Conservation (phyloP, 495 filamentous ascomycete species). For the Penicillium steckii region DNA sequence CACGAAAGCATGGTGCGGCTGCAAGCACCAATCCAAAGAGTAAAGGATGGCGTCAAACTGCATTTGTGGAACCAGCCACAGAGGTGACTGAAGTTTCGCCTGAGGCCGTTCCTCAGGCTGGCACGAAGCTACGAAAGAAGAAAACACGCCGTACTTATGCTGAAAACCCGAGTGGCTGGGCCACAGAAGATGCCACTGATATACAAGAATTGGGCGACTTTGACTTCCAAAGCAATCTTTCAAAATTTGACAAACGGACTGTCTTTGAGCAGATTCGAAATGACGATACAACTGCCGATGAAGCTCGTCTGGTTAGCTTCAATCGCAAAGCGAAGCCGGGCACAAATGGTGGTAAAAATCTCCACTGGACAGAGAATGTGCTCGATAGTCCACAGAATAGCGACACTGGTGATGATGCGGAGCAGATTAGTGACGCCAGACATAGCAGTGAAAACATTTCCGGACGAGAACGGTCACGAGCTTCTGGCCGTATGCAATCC, state of each 20-base stretch:
- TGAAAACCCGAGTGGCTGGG: slow-evolving; percentile 82
- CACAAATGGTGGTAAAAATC: slow-evolving; percentile 82
- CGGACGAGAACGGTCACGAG: slow-evolving; percentile 51
- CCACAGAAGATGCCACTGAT: slow-evolving; percentile 93
- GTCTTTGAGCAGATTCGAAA: slow-evolving; percentile 87
- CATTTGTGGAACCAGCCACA: slow-evolving; percentile 59
- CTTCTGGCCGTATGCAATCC: slow-evolving; percentile 47
- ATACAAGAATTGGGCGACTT: slow-evolving; percentile 95
- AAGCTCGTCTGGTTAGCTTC: slow-evolving; percentile 83
- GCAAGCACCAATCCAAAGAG: slow-evolving; percentile 45
- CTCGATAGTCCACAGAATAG: slow-evolving; percentile 68
- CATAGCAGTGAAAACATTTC: slow-evolving; percentile 55
- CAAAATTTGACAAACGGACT: slow-evolving; percentile 88
- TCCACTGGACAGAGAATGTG: slow-evolving; percentile 90
- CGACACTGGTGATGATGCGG: slow-evolving; percentile 64
- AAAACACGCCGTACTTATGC: slow-evolving; percentile 51
- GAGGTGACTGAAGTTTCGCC: slow-evolving; percentile 22
- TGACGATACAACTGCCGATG: slow-evolving; percentile 84
- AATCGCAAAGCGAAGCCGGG: slow-evolving; percentile 77
- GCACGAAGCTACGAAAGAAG: slow-evolving; percentile 51
- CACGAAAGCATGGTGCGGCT: slow-evolving; percentile 35
- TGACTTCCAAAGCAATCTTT: slow-evolving; percentile 82
- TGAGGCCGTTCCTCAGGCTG: slow-evolving; percentile 18
- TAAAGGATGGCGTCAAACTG: slow-evolving; percentile 83
- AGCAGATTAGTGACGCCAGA: slow-evolving; percentile 54